Conservation (phyloP, 371 early-diverging fungal species). For the Haplosporangium sp. region DNA sequence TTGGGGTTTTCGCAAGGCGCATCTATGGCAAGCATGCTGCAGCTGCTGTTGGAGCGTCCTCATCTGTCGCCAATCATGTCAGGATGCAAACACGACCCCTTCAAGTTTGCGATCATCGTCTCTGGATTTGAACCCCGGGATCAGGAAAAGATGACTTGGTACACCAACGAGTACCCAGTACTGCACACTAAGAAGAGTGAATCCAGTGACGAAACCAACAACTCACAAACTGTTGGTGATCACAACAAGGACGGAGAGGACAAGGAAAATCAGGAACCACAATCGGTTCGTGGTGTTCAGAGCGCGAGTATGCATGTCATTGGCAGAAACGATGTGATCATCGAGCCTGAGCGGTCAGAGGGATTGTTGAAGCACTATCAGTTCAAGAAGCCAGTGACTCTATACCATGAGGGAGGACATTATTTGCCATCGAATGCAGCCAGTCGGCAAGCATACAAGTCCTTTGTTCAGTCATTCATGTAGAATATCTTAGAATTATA, state of each 20-base stretch:
- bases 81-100: slow-evolving; percentile 57
- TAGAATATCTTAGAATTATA: slow-evolving; percentile 1
- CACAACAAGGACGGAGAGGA: slow-evolving; percentile 3
- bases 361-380: slow-evolving; percentile 34
- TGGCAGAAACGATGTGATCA: slow-evolving; percentile 59
- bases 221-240: no score
- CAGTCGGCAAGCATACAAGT: slow-evolving; percentile 65
- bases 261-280: slow-evolving; percentile 17
- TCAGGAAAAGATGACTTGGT: slow-evolving; percentile 54
- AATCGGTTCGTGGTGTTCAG: slow-evolving; percentile 51
- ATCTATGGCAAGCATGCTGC: slow-evolving; percentile 71
- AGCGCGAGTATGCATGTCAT: slow-evolving; percentile 76
- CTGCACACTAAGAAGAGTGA: neutral
- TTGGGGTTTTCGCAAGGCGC: slow-evolving; percentile 85
- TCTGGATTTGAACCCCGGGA: slow-evolving; percentile 71
- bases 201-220: no score
- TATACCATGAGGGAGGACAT: slow-evolving; percentile 64
- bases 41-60: slow-evolving; percentile 57
- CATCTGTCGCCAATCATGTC: slow-evolving; percentile 35
- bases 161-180: slow-evolving; percentile 37
- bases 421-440: slow-evolving; percentile 76
- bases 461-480: slow-evolving; percentile 65
- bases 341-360: slow-evolving; percentile 46
- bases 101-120: slow-evolving; percentile 70
- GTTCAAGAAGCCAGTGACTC: slow-evolving; percentile 18